Conservation (phyloP, 176 grass and related monocot species). For the Eremochloa ophiuroides region DNA sequence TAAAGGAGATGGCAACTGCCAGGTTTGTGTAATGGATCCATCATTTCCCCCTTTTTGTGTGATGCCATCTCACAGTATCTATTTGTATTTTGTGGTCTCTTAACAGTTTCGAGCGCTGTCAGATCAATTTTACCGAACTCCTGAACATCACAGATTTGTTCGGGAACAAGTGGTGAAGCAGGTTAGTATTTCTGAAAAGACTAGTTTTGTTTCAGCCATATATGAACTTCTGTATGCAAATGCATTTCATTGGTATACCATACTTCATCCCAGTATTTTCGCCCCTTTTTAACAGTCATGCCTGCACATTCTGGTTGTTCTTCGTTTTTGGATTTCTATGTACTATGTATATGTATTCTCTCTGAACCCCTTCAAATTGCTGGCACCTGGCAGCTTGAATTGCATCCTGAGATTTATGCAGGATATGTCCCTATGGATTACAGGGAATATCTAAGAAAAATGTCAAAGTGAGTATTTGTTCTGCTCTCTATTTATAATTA, state of each 20-base stretch:
- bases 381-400: slow-evolving; percentile 54
- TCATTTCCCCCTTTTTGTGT: neutral
- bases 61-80: neutral
- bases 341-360: too few species aligned
- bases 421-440: slow-evolving; percentile 96
- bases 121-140: slow-evolving; percentile 80
- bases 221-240: neutral
- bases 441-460: slow-evolving; percentile 80
- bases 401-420: slow-evolving; percentile 57
- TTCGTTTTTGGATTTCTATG: neutral
- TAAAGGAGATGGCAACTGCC: slow-evolving; percentile 93
- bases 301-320: neutral
- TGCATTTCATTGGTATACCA: neutral
- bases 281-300: neutral
- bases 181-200: slow-evolving; percentile 39
- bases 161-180: slow-evolving; percentile 76
- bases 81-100: slow-evolving; percentile 7
- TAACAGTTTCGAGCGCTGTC: slow-evolving; percentile 80
- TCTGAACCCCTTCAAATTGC: slow-evolving; percentile 6
- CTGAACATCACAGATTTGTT: slow-evolving; percentile 78
- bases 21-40: slow-evolving; percentile 41
- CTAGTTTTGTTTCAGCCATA: neutral
- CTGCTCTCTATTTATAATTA: neutral
- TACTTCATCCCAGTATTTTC: neutral
- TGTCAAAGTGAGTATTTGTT: slow-evolving; percentile 58